These are phyloP conservation scores for Trichoderma sp. DNA, from an alignment of 2,329 filamentous ascomycete species.

Conservation along the genomic window DNA sequence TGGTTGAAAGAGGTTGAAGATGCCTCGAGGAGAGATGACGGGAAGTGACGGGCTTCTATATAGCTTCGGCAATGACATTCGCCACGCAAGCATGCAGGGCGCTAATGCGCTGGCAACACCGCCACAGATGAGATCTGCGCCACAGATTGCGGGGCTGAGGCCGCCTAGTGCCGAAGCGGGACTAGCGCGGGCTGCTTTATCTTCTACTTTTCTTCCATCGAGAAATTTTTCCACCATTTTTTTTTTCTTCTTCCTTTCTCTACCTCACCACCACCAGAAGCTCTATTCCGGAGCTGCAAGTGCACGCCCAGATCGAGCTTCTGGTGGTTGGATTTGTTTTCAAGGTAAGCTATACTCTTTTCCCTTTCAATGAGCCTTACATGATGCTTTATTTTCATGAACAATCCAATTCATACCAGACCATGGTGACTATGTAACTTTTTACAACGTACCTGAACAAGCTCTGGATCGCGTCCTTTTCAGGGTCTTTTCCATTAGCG, in stretches of 20 bases:
- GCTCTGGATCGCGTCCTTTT: conserved; percentile 23
- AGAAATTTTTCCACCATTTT: conserved; percentile 27
- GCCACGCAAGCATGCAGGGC: conserved; percentile 27
- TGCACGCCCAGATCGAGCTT: conserved; percentile 17
- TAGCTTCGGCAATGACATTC: conserved; percentile 22
- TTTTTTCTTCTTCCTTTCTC: conserved; percentile 23
- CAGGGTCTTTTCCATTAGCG: not conserved
- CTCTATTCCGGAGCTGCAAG: conserved; percentile 23
- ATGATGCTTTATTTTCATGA: conserved; percentile 42
- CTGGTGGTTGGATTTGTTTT: conserved; percentile 13
- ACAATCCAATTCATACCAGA: conserved; percentile 63
- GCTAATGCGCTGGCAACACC: conserved; percentile 31
- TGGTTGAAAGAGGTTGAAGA: conserved; percentile 22
- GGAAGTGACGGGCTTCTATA: conserved; percentile 7
- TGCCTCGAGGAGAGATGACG: conserved; percentile 10
- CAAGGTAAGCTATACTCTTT: conserved; percentile 17
- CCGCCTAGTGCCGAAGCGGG: conserved; percentile 18
- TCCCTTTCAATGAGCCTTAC: conserved; percentile 20
- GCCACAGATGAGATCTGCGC: conserved; percentile 32
- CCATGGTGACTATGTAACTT: conserved; percentile 50
- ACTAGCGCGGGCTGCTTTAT: conserved; percentile 30
- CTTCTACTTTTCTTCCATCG: conserved; percentile 23
- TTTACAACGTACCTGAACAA: conserved; percentile 57
- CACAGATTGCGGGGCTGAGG: conserved; percentile 25
- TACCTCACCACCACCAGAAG: conserved; percentile 19